Evolutionary conservation across 2,329 filamentous ascomycete genomes (phyloP), one percentile per base, ranked within the genome.

Genomic region (Hypoxylon sp.): DNA sequence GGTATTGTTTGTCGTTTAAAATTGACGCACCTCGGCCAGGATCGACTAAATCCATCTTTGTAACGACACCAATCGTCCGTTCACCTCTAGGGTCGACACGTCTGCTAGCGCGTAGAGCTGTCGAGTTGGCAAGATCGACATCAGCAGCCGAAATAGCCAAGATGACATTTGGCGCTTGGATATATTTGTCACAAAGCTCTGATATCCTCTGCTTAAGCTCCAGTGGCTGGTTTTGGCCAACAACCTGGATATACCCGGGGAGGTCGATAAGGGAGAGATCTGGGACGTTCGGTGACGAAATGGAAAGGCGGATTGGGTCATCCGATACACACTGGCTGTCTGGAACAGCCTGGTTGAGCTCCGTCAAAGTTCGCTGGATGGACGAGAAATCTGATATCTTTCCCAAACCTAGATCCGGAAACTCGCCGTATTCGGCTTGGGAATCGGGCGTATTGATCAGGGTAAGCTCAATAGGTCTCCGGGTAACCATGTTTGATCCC

Each of bases 41-140:
- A 70, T 98, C 94, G 6, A 99, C 94, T 20, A 99, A 84, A 73
- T 99, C 95, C 94, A 99, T 97, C 81, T 99, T 99, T 2, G 95
- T 99, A 43, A 99, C 90, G n/a, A 99, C 95, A 46, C 95, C 95
- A 74, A 99, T 99, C 0, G 95, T 99, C 65, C 95, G 87, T 79
- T 99, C 95, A 56, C 95, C 95, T 64, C 95, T 86, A 1, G 95
- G 95, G 73, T 99, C 95, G 26, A 98, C 94, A 70, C 94, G 87
- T 66, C 95, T 87, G 70, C 94, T 97, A 17, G 95, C 93, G 70
- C 94, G 86, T 22, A 99, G 80, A 5, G 95, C 94, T 6, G 95
- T 95, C 1, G 95, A 99, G 77, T 99, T 99, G 20, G 95, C 95
- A 59, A 99, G 79, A 81, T 99, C 95, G 17, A 99, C 95, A 78